A percentile compares a stretch with the other conserved stretches of the same genome.
Conservation (phyloP, 2,329 filamentous ascomycete genomes). For the Hirsutella minnesotensis region DNA sequence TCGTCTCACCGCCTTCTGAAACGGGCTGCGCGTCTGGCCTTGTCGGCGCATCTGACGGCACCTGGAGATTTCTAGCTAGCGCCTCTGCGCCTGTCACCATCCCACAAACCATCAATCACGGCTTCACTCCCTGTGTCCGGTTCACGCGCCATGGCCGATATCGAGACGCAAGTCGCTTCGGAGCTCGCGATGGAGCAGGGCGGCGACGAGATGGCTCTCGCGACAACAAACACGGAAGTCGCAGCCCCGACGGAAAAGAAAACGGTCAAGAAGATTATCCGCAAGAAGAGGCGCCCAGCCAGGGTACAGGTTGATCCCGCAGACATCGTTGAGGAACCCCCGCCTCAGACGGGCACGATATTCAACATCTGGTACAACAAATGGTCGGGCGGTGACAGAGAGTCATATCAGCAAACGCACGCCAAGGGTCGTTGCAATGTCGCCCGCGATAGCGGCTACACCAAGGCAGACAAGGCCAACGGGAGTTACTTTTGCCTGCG, state of each 20-base stretch:
- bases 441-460: constrained; percentile 67
- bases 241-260: constrained; percentile 43
- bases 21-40: not conserved
- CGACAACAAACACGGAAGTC: constrained; percentile 29
- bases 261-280: constrained; percentile 74
- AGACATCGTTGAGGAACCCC: constrained; percentile 70
- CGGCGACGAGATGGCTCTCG: constrained; percentile 19
- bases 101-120: not conserved
- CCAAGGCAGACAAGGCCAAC: constrained; percentile 60
- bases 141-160: constrained; percentile 18
- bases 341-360: constrained; percentile 84
- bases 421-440: constrained; percentile 83
- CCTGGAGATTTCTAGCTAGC: not conserved
- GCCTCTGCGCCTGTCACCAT: not conserved
- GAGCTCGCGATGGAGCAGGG: constrained; percentile 14
- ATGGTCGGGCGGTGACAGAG: constrained; percentile 89
- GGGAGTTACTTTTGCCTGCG: constrained; percentile 89
- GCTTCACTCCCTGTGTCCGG: not conserved
- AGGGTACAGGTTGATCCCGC: constrained; percentile 82
- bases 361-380: constrained; percentile 96
- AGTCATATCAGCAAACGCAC: constrained; percentile 80
- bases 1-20: constrained; percentile 17
- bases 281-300: constrained; percentile 81
- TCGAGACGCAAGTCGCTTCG: constrained; percentile 6
- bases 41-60: not conserved